Base-by-base conservation (phyloP, 345 rosid genomes). In the Sisymbrium altissimum region DNA sequence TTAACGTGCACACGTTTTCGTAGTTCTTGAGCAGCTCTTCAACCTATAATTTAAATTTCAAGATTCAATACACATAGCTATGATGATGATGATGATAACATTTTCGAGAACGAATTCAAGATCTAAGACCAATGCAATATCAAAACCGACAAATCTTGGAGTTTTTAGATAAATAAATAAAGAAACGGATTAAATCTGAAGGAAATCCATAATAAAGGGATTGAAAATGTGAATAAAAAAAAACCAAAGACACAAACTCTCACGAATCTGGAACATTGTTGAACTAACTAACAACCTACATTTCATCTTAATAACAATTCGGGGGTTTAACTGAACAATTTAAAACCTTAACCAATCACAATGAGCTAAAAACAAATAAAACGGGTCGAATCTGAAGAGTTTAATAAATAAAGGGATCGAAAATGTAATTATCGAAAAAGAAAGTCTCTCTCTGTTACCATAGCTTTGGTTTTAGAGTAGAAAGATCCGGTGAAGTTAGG, bases 381-480 rank as follows among this genome's bases (percentile, higher is more conserved):
- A 10, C 7, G 40, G 50, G 18, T 21, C 41, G 12, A 59, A 45
- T 71, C 38, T 38, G 40, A 14, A 55, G 10, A 56, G 2, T 5
- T 25, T 29, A 14, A 2, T 1, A 39, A 49, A 32, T 10, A 3
- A 18, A 49, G 11, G 68, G 44, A 52, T 52, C 44, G 9, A 58
- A 75, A 60, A 10, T 33, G 49, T 9, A 27, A 17, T n/a, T 6
- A 13, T 25, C 5, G 12, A 40, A 50, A 0, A 23, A 35, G 29
- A 17, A 49, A 10, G 7, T 54, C 82, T 2, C 29, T 23, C 25
- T 23, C 25, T 23, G 25, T 83, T 62, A 93, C 98, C 98, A 91
- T 90, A 63, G 98, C 98, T 72, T 93, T 93, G 45, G 98, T 91
- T 81, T 93, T 88, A 40, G 98, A 93, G 71, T 91, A 93, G 78